A percentile compares a stretch with the other conserved stretches of the same genome.
phyloP scores from a whole-genome alignment of 169 alveolate genomes.

The Plasmodium berghei region DNA sequence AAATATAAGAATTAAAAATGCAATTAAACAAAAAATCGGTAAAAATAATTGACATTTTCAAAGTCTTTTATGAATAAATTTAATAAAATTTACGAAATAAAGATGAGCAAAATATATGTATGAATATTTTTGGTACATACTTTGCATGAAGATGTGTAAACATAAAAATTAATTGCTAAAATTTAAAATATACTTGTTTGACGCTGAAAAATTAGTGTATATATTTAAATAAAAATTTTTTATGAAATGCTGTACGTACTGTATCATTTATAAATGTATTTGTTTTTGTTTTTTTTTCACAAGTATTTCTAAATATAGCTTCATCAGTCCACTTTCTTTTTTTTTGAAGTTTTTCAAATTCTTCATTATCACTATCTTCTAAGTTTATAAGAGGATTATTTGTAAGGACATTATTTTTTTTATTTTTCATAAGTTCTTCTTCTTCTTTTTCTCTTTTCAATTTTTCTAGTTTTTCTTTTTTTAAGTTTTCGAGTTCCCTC shows the following conservation, averaged over 20 bases:
- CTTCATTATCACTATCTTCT: constrained; percentile 74
- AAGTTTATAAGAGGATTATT: constrained; percentile 86
- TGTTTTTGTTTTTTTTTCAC: constrained; percentile 84
- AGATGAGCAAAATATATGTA: neutral
- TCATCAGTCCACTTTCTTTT: constrained; percentile 92
- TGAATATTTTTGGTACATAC: neutral
- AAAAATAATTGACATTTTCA: no score
- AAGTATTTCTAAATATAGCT: constrained; percentile 91
- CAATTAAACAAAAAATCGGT: neutral
- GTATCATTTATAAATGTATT: constrained; percentile 92
- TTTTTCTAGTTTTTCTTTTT: constrained; percentile 91
- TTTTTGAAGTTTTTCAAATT: constrained; percentile 86
- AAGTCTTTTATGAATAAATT: no score
- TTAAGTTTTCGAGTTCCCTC: constrained; percentile 93
- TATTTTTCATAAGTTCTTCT: constrained; percentile 59
- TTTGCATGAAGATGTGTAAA: no score
- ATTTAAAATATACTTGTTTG: no score
- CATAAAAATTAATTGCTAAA: no score
- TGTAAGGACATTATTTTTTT: constrained; percentile 80
- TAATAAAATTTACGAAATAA: no score
- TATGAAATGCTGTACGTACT: constrained; percentile 95
- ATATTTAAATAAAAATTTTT: constrained; percentile 91
- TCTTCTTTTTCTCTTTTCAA: constrained; percentile 84
- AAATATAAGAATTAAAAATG: neutral
- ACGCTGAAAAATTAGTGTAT: constrained; percentile 56